Evolutionary conservation across 164 flowering plant genomes (phyloP).

Genomic region (Amborella trichopoda): DNA sequence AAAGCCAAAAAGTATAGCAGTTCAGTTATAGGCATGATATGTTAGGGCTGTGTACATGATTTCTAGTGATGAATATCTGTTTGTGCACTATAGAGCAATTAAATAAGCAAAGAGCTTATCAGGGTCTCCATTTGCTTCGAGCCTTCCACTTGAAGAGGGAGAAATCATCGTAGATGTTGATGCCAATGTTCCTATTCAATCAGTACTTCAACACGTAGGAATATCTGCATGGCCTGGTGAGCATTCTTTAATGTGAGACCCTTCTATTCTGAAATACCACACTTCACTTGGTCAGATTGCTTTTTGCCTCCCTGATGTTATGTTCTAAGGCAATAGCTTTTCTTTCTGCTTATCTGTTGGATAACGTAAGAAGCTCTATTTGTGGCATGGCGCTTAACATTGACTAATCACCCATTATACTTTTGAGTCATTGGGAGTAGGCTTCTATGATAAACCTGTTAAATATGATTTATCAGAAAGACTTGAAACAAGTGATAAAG

Average conservation of each 20-base stretch:
- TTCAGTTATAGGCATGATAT: too few species aligned
- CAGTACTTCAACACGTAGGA: conserved; percentile 84
- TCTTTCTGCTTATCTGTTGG: not conserved
- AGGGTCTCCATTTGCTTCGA: conserved; percentile 26
- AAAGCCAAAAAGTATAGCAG: too few species aligned
- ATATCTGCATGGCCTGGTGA: conserved; percentile 92
- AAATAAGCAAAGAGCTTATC: conserved; percentile 32
- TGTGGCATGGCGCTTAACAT: conserved; percentile 63
- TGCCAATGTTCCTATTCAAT: conserved; percentile 74
- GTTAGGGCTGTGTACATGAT: too few species aligned
- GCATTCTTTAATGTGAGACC: too few species aligned
- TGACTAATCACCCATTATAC: conserved; percentile 67
- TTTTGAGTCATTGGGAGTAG: conserved; percentile 84
- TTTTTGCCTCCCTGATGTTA: not conserved
- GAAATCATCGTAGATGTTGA: conserved; percentile 69
- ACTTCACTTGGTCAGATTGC: too few species aligned
- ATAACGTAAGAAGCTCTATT: not conserved
- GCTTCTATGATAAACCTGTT: conserved; percentile 68
- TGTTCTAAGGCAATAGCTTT: not conserved
- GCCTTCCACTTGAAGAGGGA: conserved; percentile 49
- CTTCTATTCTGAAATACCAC: too few species aligned
- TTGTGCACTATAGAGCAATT: conserved; percentile 38
- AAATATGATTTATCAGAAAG: conserved; percentile 58
- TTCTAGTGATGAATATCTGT: too few species aligned
- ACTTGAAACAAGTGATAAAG: conserved; percentile 70